Evolutionary conservation across 2,329 filamentous ascomycete species (phyloP).

Genomic region (Penicillium freii): DNA sequence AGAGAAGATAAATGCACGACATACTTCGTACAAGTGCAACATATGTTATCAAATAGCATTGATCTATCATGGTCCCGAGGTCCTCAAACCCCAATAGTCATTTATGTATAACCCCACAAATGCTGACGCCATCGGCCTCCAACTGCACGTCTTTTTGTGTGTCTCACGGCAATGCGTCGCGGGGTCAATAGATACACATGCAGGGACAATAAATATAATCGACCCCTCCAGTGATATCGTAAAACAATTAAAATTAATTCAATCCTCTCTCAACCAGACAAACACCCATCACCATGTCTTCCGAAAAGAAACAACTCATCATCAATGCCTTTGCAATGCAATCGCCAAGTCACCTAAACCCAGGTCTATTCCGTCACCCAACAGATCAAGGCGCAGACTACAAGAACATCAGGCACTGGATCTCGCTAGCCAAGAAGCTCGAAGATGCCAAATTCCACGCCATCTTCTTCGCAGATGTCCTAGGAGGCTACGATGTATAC

Average conservation of each 20-base stretch:
- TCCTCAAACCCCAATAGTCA: background rate
- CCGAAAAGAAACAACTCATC: constrained; percentile 41
- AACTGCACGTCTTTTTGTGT: constrained; percentile 24
- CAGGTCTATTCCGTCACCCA: constrained; percentile 42
- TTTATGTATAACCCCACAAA: background rate
- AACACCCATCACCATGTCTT: background rate
- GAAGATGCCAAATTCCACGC: constrained; percentile 52
- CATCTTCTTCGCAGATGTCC: constrained; percentile 53
- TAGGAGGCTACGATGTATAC: constrained; percentile 50
- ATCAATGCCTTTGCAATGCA: constrained; percentile 52
- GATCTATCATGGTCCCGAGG: too few relatives aligned
- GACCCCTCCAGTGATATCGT: background rate
- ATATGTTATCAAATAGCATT: background rate
- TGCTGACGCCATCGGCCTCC: constrained; percentile 29
- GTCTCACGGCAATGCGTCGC: constrained; percentile 2
- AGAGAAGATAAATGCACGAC: background rate
- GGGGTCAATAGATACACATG: constrained; percentile 11
- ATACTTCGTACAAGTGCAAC: background rate
- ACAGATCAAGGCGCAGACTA: constrained; percentile 40
- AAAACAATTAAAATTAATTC: background rate
- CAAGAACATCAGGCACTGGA: constrained; percentile 49
- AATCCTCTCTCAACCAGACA: too few relatives aligned
- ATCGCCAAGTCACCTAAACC: constrained; percentile 47
- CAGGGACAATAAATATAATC: constrained; percentile 12
- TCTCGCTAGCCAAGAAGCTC: constrained; percentile 47